Evolutionary conservation across 352 stramenopile genomes (phyloP), one percentile per base, ranked within the genome.

Genomic region (Phytophthora kernoviae): DNA sequence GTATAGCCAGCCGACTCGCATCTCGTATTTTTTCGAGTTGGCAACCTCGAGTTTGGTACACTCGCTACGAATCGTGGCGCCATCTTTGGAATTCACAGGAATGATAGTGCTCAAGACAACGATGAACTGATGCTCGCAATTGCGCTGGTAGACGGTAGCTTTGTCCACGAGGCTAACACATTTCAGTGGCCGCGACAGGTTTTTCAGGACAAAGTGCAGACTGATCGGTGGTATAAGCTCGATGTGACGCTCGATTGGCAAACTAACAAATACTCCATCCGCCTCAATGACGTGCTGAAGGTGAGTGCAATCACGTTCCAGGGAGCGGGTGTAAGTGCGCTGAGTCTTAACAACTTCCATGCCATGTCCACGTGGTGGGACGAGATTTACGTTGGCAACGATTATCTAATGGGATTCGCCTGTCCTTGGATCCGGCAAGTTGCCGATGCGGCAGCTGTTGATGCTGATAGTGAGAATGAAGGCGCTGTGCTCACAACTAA

Each of bases 311-410:
- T 62, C 0, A 34, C 53, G 4, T 98, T 98, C 49, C 34, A 45
- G 6, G 75, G 78, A 10, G 54, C 72, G 2, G 43, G 17, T 6
- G 47, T 97, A 4, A 27, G 49, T 5, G 65, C 66, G 0, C 44
- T 98, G 8, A 96, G 91, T 48, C 49, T 98, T 9, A 93, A 89
- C 68, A 92, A 90, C 39, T 79, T 80, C 22, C 79, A 97, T 39
- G 55, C 79, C 0, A 90, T 91, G 70, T 89, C 73, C 15, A 87
- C 71, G 27, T 98, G 95, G 91, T 98, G 97, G 80, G 96, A 99
- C 72, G 96, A 99, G 59, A 86, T 99, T 33, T 98, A 97, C 67
- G 79, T 98, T 3, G 96, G 96, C 15, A 68, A 89, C 5, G 93
- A 98, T 55, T 88, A 91, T 57, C 74, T 96, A n/a, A 84, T 97